Evolutionary conservation across 2,329 filamentous ascomycete genomes (phyloP).

Genomic region (Gyromitra esculenta): DNA sequence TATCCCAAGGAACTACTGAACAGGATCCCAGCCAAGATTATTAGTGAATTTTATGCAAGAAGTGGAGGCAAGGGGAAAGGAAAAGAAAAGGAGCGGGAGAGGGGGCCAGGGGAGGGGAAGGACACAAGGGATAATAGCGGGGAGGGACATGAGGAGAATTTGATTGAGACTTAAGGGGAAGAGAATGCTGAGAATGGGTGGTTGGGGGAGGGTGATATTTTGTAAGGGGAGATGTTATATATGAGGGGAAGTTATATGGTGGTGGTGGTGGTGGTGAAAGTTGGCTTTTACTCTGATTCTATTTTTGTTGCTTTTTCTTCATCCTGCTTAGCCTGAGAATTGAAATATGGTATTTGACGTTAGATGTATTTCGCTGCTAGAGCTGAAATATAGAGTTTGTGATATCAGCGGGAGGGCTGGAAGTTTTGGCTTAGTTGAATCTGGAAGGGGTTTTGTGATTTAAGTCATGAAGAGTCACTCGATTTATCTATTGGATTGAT

Average conservation of each 20-base stretch:
- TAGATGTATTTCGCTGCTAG: background rate
- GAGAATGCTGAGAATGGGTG: slow-evolving; percentile 2
- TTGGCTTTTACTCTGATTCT: slow-evolving; percentile 5
- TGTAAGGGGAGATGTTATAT: background rate
- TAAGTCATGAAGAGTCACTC: background rate
- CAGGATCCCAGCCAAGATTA: slow-evolving; percentile 83
- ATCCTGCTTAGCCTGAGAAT: slow-evolving; percentile 4
- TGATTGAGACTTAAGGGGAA: slow-evolving; percentile 67
- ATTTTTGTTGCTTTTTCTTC: slow-evolving; percentile 2
- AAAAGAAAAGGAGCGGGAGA: slow-evolving; percentile 64
- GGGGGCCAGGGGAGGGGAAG: slow-evolving; percentile 61
- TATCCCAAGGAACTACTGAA: slow-evolving; percentile 98
- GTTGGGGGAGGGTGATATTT: background rate
- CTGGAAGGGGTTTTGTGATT: background rate
- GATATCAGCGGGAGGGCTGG: background rate
- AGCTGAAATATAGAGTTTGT: background rate
- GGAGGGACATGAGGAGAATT: slow-evolving; percentile 67
- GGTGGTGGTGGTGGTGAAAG: slow-evolving; percentile 1
- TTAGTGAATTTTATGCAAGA: slow-evolving; percentile 84
- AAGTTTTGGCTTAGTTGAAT: background rate
- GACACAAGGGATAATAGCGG: slow-evolving; percentile 61
- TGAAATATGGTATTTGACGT: background rate
- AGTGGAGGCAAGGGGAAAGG: slow-evolving; percentile 71
- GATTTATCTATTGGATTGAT: background rate
- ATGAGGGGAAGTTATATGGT: background rate